Conservation (phyloP, 2,329 filamentous ascomycete species). For the Alternaria sp. region DNA sequence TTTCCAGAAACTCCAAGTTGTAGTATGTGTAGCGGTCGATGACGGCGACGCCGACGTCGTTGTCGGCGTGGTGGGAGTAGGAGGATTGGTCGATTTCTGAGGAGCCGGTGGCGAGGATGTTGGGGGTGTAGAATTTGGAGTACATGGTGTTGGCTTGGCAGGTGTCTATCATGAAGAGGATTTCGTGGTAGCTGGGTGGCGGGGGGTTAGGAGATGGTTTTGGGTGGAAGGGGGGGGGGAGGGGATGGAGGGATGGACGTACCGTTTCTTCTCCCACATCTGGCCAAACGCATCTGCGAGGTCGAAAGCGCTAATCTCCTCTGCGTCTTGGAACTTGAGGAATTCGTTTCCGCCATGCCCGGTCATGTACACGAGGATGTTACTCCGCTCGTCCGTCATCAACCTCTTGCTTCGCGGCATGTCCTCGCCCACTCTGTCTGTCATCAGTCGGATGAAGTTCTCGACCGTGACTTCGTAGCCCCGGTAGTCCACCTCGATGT, state of each 20-base stretch:
- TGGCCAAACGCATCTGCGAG: constrained; percentile 96
- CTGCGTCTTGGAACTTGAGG: constrained; percentile 96
- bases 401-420: constrained; percentile 94
- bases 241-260: constrained; percentile 16
- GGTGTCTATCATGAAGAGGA: constrained; percentile 99
- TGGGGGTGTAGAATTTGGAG: constrained; percentile 95
- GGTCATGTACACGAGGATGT: constrained; percentile 99
- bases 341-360: constrained; percentile 98
- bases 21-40: constrained; percentile 99
- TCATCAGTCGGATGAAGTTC: constrained; percentile 95
- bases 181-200: constrained; percentile 84
- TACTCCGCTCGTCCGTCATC: constrained; percentile 92
- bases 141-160: constrained; percentile 99
- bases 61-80: constrained; percentile 97
- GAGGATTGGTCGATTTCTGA: constrained; percentile 95
- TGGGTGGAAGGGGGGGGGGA: neutral
- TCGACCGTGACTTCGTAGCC: constrained; percentile 99
- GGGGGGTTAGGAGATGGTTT: neutral
- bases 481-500: constrained; percentile 97
- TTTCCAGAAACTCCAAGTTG: constrained; percentile 95
- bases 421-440: constrained; percentile 91
- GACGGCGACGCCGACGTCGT: constrained; percentile 95
- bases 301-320: constrained; percentile 96
- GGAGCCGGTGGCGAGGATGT: constrained; percentile 97
- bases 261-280: constrained; percentile 99